Evolutionary conservation across 192 early-diverging fungal species (phyloP).

Genomic region (Geranomyces variabilis): DNA sequence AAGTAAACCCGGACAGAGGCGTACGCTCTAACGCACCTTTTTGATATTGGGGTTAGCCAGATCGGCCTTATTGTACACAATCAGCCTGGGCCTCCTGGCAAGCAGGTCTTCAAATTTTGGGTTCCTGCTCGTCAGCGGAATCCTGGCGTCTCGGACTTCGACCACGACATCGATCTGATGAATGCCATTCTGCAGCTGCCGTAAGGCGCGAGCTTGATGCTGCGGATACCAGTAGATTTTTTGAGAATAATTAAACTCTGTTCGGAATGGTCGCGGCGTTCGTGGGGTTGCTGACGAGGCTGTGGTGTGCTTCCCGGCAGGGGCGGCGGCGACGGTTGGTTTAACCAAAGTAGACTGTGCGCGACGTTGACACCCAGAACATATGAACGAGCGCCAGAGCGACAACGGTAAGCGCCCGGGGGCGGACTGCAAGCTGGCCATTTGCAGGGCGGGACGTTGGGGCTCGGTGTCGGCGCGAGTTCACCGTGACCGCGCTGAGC

Average conservation of each 20-base stretch:
- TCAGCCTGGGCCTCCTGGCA: slow-evolving; percentile 67
- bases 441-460: too few species aligned
- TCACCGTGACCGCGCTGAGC: too few species aligned
- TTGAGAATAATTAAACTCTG: slow-evolving; percentile 26
- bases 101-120: slow-evolving; percentile 68
- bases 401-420: too few species aligned
- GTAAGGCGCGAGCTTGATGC: slow-evolving; percentile 49
- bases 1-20: too few species aligned
- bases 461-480: too few species aligned
- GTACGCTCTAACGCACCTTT: slow-evolving; percentile 26
- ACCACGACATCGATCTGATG: slow-evolving; percentile 78
- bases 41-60: slow-evolving; percentile 67
- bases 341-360: too few species aligned
- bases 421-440: too few species aligned
- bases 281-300: too few species aligned
- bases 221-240: slow-evolving; percentile 51
- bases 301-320: too few species aligned
- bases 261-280: slow-evolving; percentile 18
- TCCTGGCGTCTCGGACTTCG: slow-evolving; percentile 92
- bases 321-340: too few species aligned
- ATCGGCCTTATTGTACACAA: slow-evolving; percentile 95
- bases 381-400: too few species aligned
- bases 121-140: slow-evolving; percentile 91
- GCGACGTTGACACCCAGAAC: too few species aligned
- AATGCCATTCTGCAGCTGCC: slow-evolving; percentile 47